Conservation (phyloP, 768 basidiomycete species). For the Naganishia friedmannii region DNA sequence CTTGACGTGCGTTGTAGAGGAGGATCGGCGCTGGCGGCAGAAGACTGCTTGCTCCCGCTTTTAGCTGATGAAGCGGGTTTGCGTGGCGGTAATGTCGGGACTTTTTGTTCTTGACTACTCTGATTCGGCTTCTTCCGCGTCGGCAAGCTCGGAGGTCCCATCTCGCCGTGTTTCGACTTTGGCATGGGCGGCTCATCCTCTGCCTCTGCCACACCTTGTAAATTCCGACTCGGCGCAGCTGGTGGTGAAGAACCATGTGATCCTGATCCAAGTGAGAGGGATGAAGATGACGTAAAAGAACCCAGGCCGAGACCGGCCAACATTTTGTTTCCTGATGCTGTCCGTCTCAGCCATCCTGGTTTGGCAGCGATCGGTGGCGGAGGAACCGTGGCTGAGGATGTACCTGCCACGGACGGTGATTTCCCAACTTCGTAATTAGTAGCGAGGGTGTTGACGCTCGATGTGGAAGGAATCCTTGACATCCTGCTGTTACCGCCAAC, state of each 20-base stretch:
- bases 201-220: slow-evolving; percentile 8
- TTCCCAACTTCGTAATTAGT: neutral
- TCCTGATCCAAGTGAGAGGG: neutral
- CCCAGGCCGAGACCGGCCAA: slow-evolving; percentile 23
- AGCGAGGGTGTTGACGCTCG: slow-evolving; percentile 14
- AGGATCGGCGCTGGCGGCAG: neutral
- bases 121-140: neutral
- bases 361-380: slow-evolving; percentile 29
- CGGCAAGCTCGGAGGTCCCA: slow-evolving; percentile 17
- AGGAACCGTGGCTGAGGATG: neutral
- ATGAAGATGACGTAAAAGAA: neutral
- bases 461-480: neutral
- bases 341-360: slow-evolving; percentile 31
- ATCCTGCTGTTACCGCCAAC: neutral
- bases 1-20: neutral
- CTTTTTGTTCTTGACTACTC: neutral
- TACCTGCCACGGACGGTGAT: neutral
- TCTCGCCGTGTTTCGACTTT: neutral
- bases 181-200: neutral
- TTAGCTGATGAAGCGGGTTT: neutral
- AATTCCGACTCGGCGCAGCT: neutral
- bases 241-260: neutral
- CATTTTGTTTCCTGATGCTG: slow-evolving; percentile 28
- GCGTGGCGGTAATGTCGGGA: slow-evolving; percentile 11
- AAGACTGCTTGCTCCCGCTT: neutral